A percentile compares a stretch with the other conserved stretches of the same genome.
Evolutionary conservation across 495 filamentous ascomycete species (phyloP).

Genomic region (Neurospora sp.): DNA sequence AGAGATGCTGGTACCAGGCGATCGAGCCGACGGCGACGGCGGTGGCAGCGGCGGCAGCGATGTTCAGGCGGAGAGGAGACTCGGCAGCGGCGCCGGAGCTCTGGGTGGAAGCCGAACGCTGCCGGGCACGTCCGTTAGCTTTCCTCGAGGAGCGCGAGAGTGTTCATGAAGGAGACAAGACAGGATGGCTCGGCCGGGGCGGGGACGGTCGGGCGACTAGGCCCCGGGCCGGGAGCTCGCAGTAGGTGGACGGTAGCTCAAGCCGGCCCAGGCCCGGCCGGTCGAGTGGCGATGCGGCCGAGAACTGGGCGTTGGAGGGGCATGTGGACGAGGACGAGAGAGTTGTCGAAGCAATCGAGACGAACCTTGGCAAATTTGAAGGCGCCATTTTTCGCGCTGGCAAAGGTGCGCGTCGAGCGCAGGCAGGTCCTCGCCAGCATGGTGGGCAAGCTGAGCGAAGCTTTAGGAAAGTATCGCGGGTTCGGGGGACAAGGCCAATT

Average conservation of each 20-base stretch:
- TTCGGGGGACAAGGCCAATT: constrained; percentile 30
- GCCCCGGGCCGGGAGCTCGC: not conserved
- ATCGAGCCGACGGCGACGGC: constrained; percentile 75
- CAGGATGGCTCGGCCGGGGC: not conserved
- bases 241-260: constrained; percentile 1
- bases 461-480: constrained; percentile 25
- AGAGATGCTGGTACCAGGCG: constrained; percentile 93
- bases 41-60: constrained; percentile 75
- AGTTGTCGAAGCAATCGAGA: constrained; percentile 4
- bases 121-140: constrained; percentile 22
- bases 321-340: not conserved
- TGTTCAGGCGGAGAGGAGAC: constrained; percentile 58
- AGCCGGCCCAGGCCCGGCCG: not conserved
- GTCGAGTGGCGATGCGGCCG: not conserved
- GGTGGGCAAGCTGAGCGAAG: constrained; percentile 41
- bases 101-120: constrained; percentile 55
- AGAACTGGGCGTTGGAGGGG: not conserved
- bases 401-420: constrained; percentile 70
- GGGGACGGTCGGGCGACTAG: not conserved
- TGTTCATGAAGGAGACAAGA: not conserved
- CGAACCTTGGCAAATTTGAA: constrained; percentile 52
- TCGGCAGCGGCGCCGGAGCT: constrained; percentile 46
- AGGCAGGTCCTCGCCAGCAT: constrained; percentile 85
- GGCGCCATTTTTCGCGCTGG: constrained; percentile 54
- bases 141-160: constrained; percentile 1